A percentile compares a stretch with the other conserved stretches of the same genome.
These are phyloP conservation scores for Saccharum officinarum DNA, from an alignment of 176 grass and related monocot genomes.

Conservation along the genomic window DNA sequence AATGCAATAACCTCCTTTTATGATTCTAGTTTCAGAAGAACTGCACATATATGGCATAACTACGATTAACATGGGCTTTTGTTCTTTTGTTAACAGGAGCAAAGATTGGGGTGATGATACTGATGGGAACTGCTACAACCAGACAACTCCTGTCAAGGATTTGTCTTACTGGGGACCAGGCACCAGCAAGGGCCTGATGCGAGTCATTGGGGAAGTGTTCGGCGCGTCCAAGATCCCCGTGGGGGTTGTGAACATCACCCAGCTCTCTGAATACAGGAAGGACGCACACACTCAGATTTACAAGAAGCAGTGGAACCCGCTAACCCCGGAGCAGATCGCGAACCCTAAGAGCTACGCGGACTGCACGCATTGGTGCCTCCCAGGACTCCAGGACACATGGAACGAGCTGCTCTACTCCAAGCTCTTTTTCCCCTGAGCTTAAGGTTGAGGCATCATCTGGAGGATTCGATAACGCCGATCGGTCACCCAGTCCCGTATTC, in stretches of 20 bases:
- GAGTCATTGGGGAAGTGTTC: conserved; percentile 63
- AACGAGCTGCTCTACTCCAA: conserved; percentile 85
- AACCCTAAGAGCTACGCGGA: conserved; percentile 85
- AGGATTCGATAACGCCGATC: neutral
- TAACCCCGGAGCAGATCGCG: conserved; percentile 66
- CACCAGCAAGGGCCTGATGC: conserved; percentile 85
- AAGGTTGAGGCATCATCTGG: neutral
- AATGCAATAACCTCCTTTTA: neutral
- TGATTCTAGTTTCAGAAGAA: neutral
- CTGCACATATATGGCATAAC: neutral
- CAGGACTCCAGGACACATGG: conserved; percentile 94
- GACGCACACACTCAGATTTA: conserved; percentile 95
- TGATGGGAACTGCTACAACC: conserved; percentile 89
- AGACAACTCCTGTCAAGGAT: conserved; percentile 70
- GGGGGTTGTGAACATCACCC: conserved; percentile 81
- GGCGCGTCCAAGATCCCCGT: conserved; percentile 44
- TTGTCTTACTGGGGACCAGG: conserved; percentile 65
- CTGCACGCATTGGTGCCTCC: conserved; percentile 92
- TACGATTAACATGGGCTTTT: conserved; percentile 5
- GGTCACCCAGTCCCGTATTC: neutral
- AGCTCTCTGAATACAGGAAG: conserved; percentile 91
- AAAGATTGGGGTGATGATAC: conserved; percentile 84
- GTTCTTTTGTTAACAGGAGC: conserved; percentile 47
- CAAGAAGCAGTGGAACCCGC: conserved; percentile 87
- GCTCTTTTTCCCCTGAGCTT: conserved; percentile 68